Evolutionary conservation across 176 grass and related monocot species (phyloP), one percentile per base, ranked within the genome.

Genomic region (Aegilops bicornis): DNA sequence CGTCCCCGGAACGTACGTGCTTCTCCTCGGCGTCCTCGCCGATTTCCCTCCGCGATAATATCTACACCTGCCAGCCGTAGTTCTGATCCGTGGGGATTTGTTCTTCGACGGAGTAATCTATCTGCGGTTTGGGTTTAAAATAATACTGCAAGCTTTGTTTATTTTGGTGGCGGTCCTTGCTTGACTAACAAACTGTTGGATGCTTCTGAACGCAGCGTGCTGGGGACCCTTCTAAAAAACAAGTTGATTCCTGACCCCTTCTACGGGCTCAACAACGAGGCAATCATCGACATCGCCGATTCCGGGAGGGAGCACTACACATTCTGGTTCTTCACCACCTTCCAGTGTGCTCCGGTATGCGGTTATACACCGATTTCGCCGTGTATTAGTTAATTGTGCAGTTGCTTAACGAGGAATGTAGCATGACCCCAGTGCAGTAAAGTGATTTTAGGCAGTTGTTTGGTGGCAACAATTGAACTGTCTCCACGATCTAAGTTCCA

Each of bases 271-370:
- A 96, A 98, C 90, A 98, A 98, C 84, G 86, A 98, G 86, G 85
- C 97, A 25, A 96, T 98, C 82, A 59, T 98, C 40, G 97, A 98
- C 90, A 98, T 98, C 80, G 90, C 92, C 6, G 87, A 98, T 78
- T 88, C 97, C 25, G 97, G 97, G 27, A 98, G 97, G 85, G 94
- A 87, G 24, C 74, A 98, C 87, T 98, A 96, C 86, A 96, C 97
- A 4, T 98, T 98, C 87, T 98, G 97, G 97, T 98, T 98, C 80
- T 98, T 98, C 84, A 94, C 88, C 33, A 87, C 93, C 10, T 98
- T 98, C 84, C 73, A 92, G 71, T 94, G 84, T 64, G 63, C 87
- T 25, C 85, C 79, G 91, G 96, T 98, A 90, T 33, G 88, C 82
- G 75, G 6, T 15, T 42, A 67, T 16, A 59, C 36, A 61, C 40